These are phyloP conservation scores for Myriosclerotinia scirpicola DNA, from an alignment of 2,329 filamentous ascomycete species.

Conservation along the genomic window DNA sequence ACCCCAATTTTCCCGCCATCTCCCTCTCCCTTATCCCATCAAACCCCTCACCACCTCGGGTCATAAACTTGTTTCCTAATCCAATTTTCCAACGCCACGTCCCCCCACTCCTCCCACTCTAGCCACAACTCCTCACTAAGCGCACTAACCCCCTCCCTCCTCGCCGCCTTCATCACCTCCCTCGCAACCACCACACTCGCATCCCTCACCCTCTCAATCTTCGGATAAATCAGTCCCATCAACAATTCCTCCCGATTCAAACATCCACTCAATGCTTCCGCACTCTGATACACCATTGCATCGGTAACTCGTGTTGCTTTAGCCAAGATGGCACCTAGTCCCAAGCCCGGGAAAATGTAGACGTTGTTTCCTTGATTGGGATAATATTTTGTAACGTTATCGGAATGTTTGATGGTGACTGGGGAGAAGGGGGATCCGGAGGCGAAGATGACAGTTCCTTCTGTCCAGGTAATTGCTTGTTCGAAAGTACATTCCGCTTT, in stretches of 20 bases:
- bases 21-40: background rate
- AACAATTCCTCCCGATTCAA: constrained; percentile 80
- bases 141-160: constrained; percentile 73
- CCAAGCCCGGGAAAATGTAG: constrained; percentile 96
- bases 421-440: constrained; percentile 89
- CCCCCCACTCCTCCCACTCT: constrained; percentile 71
- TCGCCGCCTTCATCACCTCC: constrained; percentile 90
- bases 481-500: constrained; percentile 99
- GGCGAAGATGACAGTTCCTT: constrained; percentile 89
- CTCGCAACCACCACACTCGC: constrained; percentile 83
- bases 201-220: constrained; percentile 86
- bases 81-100: constrained; percentile 59
- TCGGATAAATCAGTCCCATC: constrained; percentile 84
- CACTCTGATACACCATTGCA: constrained; percentile 95
- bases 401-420: constrained; percentile 62
- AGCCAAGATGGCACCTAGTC: constrained; percentile 86
- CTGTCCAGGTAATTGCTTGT: constrained; percentile 85
- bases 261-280: constrained; percentile 73
- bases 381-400: constrained; percentile 64
- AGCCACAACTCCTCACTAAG: constrained; percentile 68
- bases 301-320: constrained; percentile 87
- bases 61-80: constrained; percentile 63
- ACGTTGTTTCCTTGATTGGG: constrained; percentile 83
- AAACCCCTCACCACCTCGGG: constrained; percentile 43
- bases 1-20: background rate